These are phyloP conservation scores for Limtongozyma cylindracea DNA, from an alignment of 805 yeast species.

Conservation along the genomic window DNA sequence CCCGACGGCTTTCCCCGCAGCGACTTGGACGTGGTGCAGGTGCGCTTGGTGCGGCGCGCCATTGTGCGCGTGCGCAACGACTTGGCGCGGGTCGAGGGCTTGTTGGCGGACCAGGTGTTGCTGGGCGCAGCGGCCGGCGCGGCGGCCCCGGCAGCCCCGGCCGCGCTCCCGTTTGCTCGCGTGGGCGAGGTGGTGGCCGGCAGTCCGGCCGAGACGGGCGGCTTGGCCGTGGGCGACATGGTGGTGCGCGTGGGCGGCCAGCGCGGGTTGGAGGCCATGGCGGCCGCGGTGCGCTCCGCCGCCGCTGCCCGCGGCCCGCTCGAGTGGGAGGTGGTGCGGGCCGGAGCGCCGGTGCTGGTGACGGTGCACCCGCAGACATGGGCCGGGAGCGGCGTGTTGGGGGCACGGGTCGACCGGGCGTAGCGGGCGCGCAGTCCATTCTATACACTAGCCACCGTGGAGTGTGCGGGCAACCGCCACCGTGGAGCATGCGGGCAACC, in stretches of 20 bases:
- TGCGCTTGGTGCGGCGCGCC: slow-evolving; percentile 34
- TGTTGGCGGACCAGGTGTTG: slow-evolving; percentile 19
- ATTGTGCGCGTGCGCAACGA: slow-evolving; percentile 55
- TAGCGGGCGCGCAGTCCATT: too few relatives aligned
- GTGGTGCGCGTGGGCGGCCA: slow-evolving; percentile 26
- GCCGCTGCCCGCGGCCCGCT: slow-evolving; percentile 10
- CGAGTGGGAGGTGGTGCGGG: slow-evolving; percentile 8
- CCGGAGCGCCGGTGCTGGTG: slow-evolving; percentile 3
- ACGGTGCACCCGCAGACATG: slow-evolving; percentile 24
- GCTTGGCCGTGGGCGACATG: slow-evolving; percentile 27
- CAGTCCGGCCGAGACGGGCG: slow-evolving; percentile 32
- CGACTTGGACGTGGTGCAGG: slow-evolving; percentile 54
- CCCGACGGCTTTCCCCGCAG: slow-evolving; percentile 67
- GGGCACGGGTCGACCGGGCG: slow-evolving; percentile 28
- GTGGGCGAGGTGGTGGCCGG: slow-evolving; percentile 19
- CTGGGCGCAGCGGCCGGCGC: slow-evolving; percentile 10
- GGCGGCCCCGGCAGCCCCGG: too few relatives aligned
- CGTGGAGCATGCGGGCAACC: too few relatives aligned
- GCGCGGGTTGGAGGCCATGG: slow-evolving; percentile 17
- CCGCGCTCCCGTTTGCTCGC: slow-evolving; percentile 22
- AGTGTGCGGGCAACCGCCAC: too few relatives aligned
- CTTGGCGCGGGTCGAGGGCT: slow-evolving; percentile 18
- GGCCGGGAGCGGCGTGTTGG: slow-evolving; percentile 46
- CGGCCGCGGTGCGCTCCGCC: slow-evolving; percentile 15
- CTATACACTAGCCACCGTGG: too few relatives aligned